phyloP scores from a whole-genome alignment of 768 basidiomycete genomes.

The Sistotremastrum suecicum region DNA sequence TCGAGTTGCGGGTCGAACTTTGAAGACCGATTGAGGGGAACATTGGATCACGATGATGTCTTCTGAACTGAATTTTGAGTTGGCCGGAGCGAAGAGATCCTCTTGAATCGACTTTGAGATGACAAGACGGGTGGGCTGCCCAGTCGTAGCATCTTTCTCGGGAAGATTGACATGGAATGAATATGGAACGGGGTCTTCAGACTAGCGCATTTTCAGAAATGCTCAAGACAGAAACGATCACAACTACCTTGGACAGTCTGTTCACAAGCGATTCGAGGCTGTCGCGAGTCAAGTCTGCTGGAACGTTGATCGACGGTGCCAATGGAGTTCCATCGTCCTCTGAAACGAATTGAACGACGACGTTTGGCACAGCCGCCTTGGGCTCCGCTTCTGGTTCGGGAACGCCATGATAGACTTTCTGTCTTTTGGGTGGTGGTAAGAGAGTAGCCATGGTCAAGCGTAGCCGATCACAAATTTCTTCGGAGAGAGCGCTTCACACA shows the following conservation, averaged over 20 bases:
- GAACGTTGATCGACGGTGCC: slow-evolving; percentile 80
- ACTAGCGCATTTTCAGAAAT: slow-evolving; percentile 23
- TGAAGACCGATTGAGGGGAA: slow-evolving; percentile 91
- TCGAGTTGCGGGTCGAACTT: slow-evolving; percentile 83
- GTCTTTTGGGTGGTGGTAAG: slow-evolving; percentile 79
- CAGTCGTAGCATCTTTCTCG: slow-evolving; percentile 29
- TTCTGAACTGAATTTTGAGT: slow-evolving; percentile 57
- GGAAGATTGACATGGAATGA: slow-evolving; percentile 76
- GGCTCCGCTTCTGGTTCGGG: slow-evolving; percentile 46
- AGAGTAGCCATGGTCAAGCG: slow-evolving; percentile 54
- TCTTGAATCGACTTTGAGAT: slow-evolving; percentile 73
- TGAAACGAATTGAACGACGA: slow-evolving; percentile 87
- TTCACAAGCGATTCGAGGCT: slow-evolving; percentile 84
- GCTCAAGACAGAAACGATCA: slow-evolving; percentile 12
- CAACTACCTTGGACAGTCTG: slow-evolving; percentile 61
- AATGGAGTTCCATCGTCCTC: slow-evolving; percentile 72
- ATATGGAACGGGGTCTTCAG: slow-evolving; percentile 86
- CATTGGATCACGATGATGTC: slow-evolving; percentile 81
- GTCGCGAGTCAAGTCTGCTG: slow-evolving; percentile 74
- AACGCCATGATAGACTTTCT: slow-evolving; percentile 67
- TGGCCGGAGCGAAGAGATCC: slow-evolving; percentile 61
- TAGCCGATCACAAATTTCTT: slow-evolving; percentile 1
- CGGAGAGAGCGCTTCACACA: no score
- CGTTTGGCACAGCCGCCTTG: slow-evolving; percentile 37
- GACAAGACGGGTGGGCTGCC: slow-evolving; percentile 63